Evolutionary conservation across 1,139 yeast genomes (phyloP), one percentile per base, ranked within the genome.

Genomic region (Pichia sp.): DNA sequence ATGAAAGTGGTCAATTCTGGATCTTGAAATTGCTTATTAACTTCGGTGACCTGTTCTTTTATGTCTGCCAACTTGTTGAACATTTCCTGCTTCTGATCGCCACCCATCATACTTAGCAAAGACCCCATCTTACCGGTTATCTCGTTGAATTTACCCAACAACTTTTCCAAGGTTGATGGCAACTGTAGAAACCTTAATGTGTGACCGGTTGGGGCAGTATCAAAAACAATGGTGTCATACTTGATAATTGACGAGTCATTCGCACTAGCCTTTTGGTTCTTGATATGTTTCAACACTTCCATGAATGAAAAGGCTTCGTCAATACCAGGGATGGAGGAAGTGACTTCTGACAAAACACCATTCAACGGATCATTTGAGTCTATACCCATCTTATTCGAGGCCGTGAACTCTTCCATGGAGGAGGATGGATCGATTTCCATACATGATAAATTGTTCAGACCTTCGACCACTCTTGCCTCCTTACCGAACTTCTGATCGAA

Each of bases 391-490:
- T 60, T 51, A 60, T 67, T 74, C 71, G 84, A 85, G 64, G 79
- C 79, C 61, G 81, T 85, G 75, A 92, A 81, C 67, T 93, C 98
- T 64, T 88, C 90, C 78, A 93, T 80, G 49, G 96, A 89, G 3
- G 97, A 96, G 10, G 88, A 87, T 32, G 99, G 98, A 67, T 93
- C 99, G 67, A 93, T 93, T 72, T 93, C 99, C 99, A 93, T 93
- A 75, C 98, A 95, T 47, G 92, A 86, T 65, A 93, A 79, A 69
- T 93, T 93, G 49, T 79, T 69, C 72, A 92, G 79, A 1, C 98
- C 98, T 46, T 93, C 90, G 31, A 93, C 98, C 56, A 84, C 80
- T 67, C 97, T 81, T 8, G 99, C 98, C 65, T 93, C 99, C 70
- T 93, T 93, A 63, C 96, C 96, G 67, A 93, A 93, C 71, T 93